phyloP scores from a whole-genome alignment of 2,329 filamentous ascomycete species.

The Claviceps monticola region DNA sequence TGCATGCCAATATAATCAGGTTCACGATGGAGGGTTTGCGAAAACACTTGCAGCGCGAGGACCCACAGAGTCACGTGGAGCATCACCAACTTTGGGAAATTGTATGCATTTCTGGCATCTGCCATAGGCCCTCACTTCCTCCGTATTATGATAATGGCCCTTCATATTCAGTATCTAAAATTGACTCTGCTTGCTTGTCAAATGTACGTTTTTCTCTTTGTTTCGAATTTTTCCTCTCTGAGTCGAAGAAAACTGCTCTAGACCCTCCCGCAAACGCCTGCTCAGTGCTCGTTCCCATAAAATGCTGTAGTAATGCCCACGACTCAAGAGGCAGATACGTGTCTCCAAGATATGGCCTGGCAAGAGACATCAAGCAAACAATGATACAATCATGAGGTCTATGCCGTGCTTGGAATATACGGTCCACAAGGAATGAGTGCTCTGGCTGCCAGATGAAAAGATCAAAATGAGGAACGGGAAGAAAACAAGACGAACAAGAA shows the following conservation, averaged over 20 bases:
- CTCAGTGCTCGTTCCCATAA: background rate
- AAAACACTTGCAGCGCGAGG: background rate
- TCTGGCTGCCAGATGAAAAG: background rate
- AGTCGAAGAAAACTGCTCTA: background rate
- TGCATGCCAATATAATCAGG: background rate
- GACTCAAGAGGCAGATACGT: background rate
- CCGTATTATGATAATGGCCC: background rate
- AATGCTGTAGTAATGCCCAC: background rate
- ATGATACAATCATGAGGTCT: background rate
- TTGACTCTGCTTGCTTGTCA: background rate
- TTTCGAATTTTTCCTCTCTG: background rate
- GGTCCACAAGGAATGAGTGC: background rate
- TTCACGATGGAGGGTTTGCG: background rate
- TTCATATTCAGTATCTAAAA: background rate
- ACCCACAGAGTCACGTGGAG: conserved; percentile 7
- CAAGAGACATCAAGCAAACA: background rate
- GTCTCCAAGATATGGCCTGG: background rate
- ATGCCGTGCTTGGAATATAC: background rate
- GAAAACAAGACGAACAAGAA: background rate
- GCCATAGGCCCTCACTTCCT: background rate
- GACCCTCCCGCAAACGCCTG: background rate
- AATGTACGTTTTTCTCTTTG: background rate
- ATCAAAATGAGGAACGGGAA: background rate
- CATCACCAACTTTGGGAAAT: background rate
- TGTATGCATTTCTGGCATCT: background rate